Conservation (phyloP, 306 rosid genomes). For the Sechiopsis laciniata region DNA sequence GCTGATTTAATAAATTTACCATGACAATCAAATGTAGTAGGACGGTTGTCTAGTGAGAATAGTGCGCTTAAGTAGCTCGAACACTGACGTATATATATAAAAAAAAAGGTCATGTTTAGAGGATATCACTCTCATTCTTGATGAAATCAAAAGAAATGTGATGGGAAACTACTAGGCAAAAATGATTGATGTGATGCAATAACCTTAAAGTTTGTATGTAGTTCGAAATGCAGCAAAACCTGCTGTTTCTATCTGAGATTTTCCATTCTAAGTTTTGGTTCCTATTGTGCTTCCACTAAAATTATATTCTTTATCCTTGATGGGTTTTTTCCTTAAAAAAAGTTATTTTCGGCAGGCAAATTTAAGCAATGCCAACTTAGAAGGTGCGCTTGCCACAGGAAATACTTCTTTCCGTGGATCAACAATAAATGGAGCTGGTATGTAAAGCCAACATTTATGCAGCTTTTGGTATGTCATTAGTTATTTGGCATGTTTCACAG, state of each 20-base stretch:
- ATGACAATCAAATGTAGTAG: no score
- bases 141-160: background rate
- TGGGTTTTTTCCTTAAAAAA: constrained; percentile 18
- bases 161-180: background rate
- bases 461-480: background rate
- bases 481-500: no score
- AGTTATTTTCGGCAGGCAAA: constrained; percentile 63
- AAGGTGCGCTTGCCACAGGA: constrained; percentile 91
- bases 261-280: background rate
- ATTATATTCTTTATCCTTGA: background rate
- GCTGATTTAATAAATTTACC: background rate
- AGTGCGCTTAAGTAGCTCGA: no score
- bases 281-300: background rate
- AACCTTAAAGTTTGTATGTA: background rate
- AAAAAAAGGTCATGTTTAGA: background rate
- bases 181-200: background rate
- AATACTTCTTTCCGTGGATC: constrained; percentile 84
- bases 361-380: constrained; percentile 82
- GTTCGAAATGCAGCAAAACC: background rate
- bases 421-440: constrained; percentile 76
- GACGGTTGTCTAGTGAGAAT: no score
- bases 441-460: constrained; percentile 18
- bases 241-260: background rate
- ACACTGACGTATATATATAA: no score
- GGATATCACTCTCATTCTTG: background rate